Conservation (phyloP, 306 rosid genomes). For the Sesbania bispinosa region DNA sequence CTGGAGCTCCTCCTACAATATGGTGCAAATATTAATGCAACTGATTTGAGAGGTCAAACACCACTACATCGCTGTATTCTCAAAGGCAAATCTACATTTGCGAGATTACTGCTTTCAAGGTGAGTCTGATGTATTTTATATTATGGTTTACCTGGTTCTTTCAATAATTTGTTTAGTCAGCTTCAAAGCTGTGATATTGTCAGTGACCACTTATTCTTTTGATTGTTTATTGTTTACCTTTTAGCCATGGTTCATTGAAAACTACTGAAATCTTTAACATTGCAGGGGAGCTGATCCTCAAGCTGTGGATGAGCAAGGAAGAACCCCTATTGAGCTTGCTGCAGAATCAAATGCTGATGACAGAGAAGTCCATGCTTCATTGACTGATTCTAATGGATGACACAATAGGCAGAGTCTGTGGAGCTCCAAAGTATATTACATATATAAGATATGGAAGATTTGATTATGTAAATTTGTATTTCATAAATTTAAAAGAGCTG, state of each 20-base stretch:
- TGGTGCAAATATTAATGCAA: slow-evolving; percentile 77
- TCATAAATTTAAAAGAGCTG: slow-evolving; percentile 49
- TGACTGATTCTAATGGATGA: slow-evolving; percentile 75
- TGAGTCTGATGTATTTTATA: slow-evolving; percentile 29
- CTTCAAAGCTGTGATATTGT: no score
- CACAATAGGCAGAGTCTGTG: slow-evolving; percentile 9
- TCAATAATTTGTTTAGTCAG: slow-evolving; percentile 6
- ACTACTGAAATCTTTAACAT: slow-evolving; percentile 23
- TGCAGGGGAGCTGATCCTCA: slow-evolving; percentile 95
- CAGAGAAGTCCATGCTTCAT: slow-evolving; percentile 53
- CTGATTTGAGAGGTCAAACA: slow-evolving; percentile 74
- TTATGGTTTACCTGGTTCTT: not conserved
- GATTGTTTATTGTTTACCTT: slow-evolving; percentile 3
- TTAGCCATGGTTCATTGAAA: not conserved
- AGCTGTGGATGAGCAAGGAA: slow-evolving; percentile 76
- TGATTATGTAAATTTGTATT: slow-evolving; percentile 68
- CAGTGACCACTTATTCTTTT: no score
- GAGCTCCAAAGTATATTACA: slow-evolving; percentile 35
- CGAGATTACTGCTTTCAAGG: slow-evolving; percentile 86
- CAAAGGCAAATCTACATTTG: slow-evolving; percentile 54
- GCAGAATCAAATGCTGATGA: slow-evolving; percentile 66
- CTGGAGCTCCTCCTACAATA: slow-evolving; percentile 96
- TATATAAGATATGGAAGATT: slow-evolving; percentile 44
- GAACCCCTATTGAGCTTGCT: slow-evolving; percentile 74
- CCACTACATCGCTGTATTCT: slow-evolving; percentile 79